Base-by-base conservation (phyloP, 371 early-diverging fungal species). In the Choanephora cucurbitarum region DNA sequence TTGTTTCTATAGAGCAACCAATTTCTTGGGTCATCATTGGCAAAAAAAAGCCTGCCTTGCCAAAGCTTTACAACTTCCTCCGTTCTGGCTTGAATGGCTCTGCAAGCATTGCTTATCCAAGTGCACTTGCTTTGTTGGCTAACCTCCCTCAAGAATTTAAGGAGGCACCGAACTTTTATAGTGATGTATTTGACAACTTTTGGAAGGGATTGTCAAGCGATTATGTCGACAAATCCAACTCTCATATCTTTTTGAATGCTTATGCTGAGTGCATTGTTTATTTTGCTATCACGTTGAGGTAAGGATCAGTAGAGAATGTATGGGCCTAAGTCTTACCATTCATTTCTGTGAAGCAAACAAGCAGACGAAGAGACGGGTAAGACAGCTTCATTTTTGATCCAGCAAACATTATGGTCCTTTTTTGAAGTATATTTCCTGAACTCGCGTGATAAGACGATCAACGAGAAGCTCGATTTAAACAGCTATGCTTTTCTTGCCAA, bases 1-100 rank as follows among this genome's bases (percentile, higher is more conserved):
- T n/a, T n/a, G n/a, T n/a, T 5, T 60, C 52, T 17, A 44, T 66
- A 75, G 79, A 74, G 3, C 84, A 82, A 49, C 92, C 92, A 11
- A 56, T 73, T 8, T 60, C 85, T 5, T 93, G 95, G 94, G 44
- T 71, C 2, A 58, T 84, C 5, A 81, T 80, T 10, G 72, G 74
- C 21, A 72, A 69, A 49, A 88, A 89, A 70, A 89, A 89, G 49
- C 82, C 90, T 5, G 65, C 80, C 5, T 64, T 88, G 33, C 70
- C 81, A 1, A 82, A 88, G 54, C 69, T 93, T 10, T 80, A 75
- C 31, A 62, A 70, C n/a, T 89, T 86, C 60, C 63, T 94, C 54
- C 77, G 83, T 22, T 65, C 69, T 41, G 91, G 86, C 0, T 70
- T 83, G 19, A 80, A 85, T 65, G 91, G 91, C 3, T 86, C 87